Evolutionary conservation across 2,329 filamentous ascomycete species (phyloP), one percentile per base, ranked within the genome.

Genomic region (Colletotrichum sp.): DNA sequence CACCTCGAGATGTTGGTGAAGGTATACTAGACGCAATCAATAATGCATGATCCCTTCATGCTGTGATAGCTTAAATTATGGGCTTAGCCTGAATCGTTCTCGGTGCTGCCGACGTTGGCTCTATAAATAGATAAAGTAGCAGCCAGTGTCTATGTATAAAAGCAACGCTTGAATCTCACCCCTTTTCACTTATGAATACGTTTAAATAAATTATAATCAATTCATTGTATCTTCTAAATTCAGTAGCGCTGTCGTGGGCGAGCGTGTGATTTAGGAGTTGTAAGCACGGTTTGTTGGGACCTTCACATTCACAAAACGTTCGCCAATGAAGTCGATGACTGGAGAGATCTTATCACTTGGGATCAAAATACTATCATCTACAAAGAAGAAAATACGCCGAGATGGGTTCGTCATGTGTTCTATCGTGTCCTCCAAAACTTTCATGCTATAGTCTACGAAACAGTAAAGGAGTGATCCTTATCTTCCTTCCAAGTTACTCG

Each of bases 351-450:
- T 26, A 2, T 2, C 26, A 26, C 4, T 26, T 26, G 24, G 4
- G 26, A 36, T 0, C 34, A 36, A 36, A 36, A 36, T 0, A 7
- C 6, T 36, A 32, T 32, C 30, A 4, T 32, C 2, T 32, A 32
- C 2, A 2, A 12, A 1, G 3, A 39, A 39, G 36, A 39, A 39
- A 16, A 26, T 5, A 26, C 24, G 24, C 24, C 24, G 24, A 24
- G 24, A 24, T 24, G 24, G 24, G 24, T 26, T 26, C 4, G 4
- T 26, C 24, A 5, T 26, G 24, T 36, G 16, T 3, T 36, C 14
- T 1, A 36, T 1, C 34, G 34, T 16, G 1, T 0, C 34, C 0
- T 36, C 1, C 34, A 16, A 0, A 0, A n/a, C n/a, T n/a, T n/a
- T n/a, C n/a, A 39, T 39, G 36, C 14, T 39, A 0, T 39, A 16